Evolutionary conservation across 805 yeast genomes (phyloP).

Genomic region (Hanseniaspora occidentalis): DNA sequence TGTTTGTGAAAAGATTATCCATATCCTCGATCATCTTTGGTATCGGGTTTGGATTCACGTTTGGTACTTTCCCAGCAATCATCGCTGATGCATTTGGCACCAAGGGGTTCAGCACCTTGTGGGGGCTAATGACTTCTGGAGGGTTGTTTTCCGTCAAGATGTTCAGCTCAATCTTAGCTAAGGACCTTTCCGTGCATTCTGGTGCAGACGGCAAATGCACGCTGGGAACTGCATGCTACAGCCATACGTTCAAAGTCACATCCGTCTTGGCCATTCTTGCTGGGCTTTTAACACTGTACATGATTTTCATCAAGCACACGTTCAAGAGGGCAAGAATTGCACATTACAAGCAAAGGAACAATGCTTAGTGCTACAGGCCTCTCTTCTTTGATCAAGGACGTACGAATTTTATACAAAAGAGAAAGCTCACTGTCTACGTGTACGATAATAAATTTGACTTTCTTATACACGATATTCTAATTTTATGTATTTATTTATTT

Average conservation of each 20-base stretch:
- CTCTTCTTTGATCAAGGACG: too few species aligned
- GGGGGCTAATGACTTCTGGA: constrained; percentile 69
- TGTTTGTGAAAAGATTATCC: constrained; percentile 31
- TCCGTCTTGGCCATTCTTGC: constrained; percentile 14
- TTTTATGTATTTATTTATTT: neutral
- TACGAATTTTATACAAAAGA: too few species aligned
- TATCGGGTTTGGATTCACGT: constrained; percentile 53
- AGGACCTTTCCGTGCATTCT: constrained; percentile 24
- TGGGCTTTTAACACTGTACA: constrained; percentile 9
- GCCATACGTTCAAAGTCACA: constrained; percentile 27
- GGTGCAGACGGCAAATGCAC: constrained; percentile 27
- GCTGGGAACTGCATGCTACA: constrained; percentile 36
- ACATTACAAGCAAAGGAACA: neutral
- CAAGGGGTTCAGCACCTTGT: constrained; percentile 52
- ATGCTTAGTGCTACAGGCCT: neutral
- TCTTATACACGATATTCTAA: neutral
- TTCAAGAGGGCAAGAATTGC: constrained; percentile 4
- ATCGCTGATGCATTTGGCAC: constrained; percentile 66
- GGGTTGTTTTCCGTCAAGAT: constrained; percentile 43
- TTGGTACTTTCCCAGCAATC: constrained; percentile 66
- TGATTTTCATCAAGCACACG: constrained; percentile 11
- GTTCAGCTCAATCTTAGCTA: constrained; percentile 45
- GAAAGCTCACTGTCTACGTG: too few species aligned
- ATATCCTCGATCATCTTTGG: constrained; percentile 47
- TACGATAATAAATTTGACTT: too few species aligned